Base-by-base conservation (phyloP, 495 filamentous ascomycete species). In the Aspergillus bridgeri region DNA sequence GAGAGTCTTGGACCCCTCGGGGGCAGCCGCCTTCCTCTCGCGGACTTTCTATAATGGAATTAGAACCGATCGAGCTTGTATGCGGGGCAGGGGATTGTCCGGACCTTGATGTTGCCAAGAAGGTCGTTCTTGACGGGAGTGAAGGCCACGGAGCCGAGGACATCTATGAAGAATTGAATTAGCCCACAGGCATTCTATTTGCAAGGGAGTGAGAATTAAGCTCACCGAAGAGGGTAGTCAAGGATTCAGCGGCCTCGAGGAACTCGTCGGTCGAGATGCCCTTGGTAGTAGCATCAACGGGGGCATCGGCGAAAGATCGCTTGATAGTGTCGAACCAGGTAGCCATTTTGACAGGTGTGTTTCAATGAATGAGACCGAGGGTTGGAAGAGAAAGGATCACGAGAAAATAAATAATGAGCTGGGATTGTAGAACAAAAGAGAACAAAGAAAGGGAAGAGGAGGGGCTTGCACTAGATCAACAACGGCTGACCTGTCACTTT, bases 111-210 rank as follows among this genome's bases (percentile, higher is more conserved):
- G 70, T 98, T 98, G 67, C 90, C 90, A 8, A 83, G 63, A 80
- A 98, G 87, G 72, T 98, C 94, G 59, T 74, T 88, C 81, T 97
- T 96, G 57, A 98, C 93, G 23, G 87, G 85, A 5, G 73, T 81
- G 76, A 98, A 96, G 57, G 92, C 91, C 15, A 84, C 77, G 38
- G 86, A 89, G 47, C 90, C 91, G 25, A 98, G 82, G 33, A 89
- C 73, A 69, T 96, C 93, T 96, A 60, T 24, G 52, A 8, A 61
- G 20, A 23, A 20, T 57, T 7, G 15, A n/a, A 20, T 25, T 5
- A n/a, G n/a, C 8, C 29, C 18, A 24, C 18, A 51, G 9, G 5
- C 5, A 5, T 17, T 6, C 24, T 11, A 23, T 20, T 2, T 23
- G 27, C 18, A 22, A 43, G n/a, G 19, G 2, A 27, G n/a, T n/a